Percentiles rank a stretch among this genome's conserved stretches.
These are phyloP conservation scores for Trametes elegans DNA, from an alignment of 768 basidiomycete genomes.

Conservation along the genomic window DNA sequence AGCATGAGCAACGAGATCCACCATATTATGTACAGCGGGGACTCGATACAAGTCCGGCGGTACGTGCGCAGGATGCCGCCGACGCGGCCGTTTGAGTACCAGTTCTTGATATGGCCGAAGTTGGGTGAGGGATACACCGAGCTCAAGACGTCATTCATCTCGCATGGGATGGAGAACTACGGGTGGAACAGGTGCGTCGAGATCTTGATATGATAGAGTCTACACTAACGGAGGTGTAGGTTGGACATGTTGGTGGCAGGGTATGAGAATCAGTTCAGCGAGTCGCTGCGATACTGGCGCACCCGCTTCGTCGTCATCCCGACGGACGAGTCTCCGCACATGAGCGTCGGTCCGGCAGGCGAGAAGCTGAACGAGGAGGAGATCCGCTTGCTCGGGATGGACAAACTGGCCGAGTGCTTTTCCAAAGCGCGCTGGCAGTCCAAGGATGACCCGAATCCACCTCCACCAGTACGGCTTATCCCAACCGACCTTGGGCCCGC, in stretches of 20 bases:
- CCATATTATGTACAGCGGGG: slow-evolving; percentile 86
- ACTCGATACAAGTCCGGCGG: slow-evolving; percentile 82
- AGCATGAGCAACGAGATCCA: slow-evolving; percentile 97
- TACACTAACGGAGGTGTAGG: slow-evolving; percentile 35
- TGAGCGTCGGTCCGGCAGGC: slow-evolving; percentile 56
- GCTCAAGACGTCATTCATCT: slow-evolving; percentile 67
- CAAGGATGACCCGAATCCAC: slow-evolving; percentile 51
- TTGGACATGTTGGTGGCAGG: slow-evolving; percentile 84
- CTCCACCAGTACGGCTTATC: slow-evolving; percentile 65
- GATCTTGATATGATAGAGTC: background rate
- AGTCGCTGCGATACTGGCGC: slow-evolving; percentile 88
- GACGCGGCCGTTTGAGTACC: slow-evolving; percentile 68
- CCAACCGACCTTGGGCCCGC: slow-evolving; percentile 85
- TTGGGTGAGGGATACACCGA: slow-evolving; percentile 86
- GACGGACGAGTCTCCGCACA: slow-evolving; percentile 63
- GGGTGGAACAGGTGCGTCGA: slow-evolving; percentile 76
- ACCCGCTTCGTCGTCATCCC: slow-evolving; percentile 94
- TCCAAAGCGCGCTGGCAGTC: slow-evolving; percentile 79
- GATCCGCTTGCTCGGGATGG: slow-evolving; percentile 83
- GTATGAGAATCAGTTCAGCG: slow-evolving; percentile 76
- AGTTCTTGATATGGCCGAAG: slow-evolving; percentile 93
- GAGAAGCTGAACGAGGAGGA: slow-evolving; percentile 86
- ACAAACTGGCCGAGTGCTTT: slow-evolving; percentile 88
- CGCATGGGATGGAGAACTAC: slow-evolving; percentile 79
- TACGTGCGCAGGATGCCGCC: slow-evolving; percentile 75